A percentile compares a stretch with the other conserved stretches of the same genome.
phyloP scores from a whole-genome alignment of 2,329 filamentous ascomycete species.

The Talaromyces marneffei region DNA sequence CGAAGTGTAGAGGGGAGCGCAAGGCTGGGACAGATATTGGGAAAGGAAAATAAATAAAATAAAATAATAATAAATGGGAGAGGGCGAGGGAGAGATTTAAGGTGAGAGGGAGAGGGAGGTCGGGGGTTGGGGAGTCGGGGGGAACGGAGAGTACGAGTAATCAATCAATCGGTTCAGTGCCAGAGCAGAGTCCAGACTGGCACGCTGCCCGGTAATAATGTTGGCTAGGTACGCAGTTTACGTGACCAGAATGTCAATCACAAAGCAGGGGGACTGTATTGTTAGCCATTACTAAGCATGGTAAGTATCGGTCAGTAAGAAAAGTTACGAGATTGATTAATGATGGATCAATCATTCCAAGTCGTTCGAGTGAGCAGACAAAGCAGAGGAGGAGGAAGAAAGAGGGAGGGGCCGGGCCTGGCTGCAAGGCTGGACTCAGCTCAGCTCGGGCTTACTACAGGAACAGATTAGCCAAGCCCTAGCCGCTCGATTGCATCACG shows the following conservation, averaged over 20 bases:
- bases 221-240: not conserved
- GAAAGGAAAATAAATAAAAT: not conserved
- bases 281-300: not conserved
- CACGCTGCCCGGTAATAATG: not conserved
- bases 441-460: not conserved
- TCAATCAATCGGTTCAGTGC: not conserved
- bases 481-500: not conserved
- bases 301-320: not conserved
- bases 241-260: constrained; percentile 4
- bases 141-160: constrained; percentile 1
- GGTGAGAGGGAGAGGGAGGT: not conserved
- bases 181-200: not conserved
- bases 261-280: not conserved
- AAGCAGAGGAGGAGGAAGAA: not conserved
- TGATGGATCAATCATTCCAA: not conserved
- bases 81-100: not conserved
- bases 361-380: not conserved
- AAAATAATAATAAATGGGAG: not conserved
- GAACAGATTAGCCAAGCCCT: not conserved
- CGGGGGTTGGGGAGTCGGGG: constrained; percentile 12
- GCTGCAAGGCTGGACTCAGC: not conserved
- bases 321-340: not conserved
- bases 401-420: not conserved
- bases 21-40: not conserved
- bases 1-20: no score